phyloP scores from a whole-genome alignment of 2,329 filamentous ascomycete species.

The Fusarium decemcellulare region DNA sequence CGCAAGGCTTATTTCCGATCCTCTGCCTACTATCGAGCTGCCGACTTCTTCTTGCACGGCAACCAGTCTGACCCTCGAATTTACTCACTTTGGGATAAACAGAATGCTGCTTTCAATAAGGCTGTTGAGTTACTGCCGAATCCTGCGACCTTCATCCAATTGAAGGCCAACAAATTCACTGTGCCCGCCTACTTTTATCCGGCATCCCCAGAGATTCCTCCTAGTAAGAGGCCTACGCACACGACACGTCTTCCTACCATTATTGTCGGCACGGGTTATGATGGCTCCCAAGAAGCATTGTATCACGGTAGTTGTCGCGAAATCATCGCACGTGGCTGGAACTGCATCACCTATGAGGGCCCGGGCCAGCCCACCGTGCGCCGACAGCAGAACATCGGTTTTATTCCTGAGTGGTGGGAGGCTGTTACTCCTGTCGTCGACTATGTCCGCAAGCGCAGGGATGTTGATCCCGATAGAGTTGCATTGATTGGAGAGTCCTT shows the following conservation, averaged over 20 bases:
- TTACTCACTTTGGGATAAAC: constrained; percentile 52
- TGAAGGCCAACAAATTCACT: constrained; percentile 50
- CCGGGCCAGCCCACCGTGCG: constrained; percentile 24
- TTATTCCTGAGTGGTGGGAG: constrained; percentile 27
- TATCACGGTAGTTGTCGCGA: constrained; percentile 53
- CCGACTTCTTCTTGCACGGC: constrained; percentile 59
- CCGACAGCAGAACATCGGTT: constrained; percentile 19
- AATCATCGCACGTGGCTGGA: constrained; percentile 56
- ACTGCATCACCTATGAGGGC: constrained; percentile 26
- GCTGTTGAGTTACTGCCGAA: constrained; percentile 52
- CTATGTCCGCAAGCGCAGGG: constrained; percentile 6
- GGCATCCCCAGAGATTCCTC: neutral
- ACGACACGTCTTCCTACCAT: constrained; percentile 50
- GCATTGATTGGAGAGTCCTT: constrained; percentile 16
- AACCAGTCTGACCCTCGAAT: constrained; percentile 58
- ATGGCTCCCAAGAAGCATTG: constrained; percentile 59
- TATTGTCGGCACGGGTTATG: constrained; percentile 58
- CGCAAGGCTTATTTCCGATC: constrained; percentile 53
- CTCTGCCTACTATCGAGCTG: constrained; percentile 57
- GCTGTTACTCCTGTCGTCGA: constrained; percentile 18
- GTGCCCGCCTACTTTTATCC: constrained; percentile 53
- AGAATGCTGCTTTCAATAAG: constrained; percentile 54
- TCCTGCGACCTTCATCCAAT: constrained; percentile 50
- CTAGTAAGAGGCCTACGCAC: neutral
- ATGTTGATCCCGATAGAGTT: constrained; percentile 17